These are phyloP conservation scores for Pistacia atlantica DNA, from an alignment of 345 rosid species.

Conservation along the genomic window DNA sequence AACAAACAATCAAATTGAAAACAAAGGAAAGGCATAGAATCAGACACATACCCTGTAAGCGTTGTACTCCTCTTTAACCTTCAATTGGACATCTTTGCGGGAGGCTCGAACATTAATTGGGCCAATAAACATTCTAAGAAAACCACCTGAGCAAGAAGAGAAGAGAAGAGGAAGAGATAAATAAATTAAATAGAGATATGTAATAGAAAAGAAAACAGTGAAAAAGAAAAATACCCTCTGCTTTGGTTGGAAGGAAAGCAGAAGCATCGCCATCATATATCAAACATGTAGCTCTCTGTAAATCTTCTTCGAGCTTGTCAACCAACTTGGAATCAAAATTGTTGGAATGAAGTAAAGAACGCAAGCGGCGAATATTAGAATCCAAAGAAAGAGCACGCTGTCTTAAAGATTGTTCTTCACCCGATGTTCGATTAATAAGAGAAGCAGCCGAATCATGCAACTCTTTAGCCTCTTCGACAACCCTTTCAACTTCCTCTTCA, in stretches of 20 bases:
- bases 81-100: conserved; percentile 81
- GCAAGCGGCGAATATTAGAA: conserved; percentile 70
- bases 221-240: conserved; percentile 54
- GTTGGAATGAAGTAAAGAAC: conserved; percentile 25
- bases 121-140: conserved; percentile 84
- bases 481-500: conserved; percentile 69
- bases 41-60: conserved; percentile 65
- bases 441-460: conserved; percentile 75
- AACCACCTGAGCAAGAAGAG: conserved; percentile 44
- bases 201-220: not conserved
- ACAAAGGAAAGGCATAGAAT: not conserved
- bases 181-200: not conserved
- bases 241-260: conserved; percentile 68
- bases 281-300: conserved; percentile 73
- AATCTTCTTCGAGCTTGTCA: conserved; percentile 87
- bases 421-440: conserved; percentile 48
- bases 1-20: not conserved
- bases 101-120: conserved; percentile 92
- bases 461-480: conserved; percentile 73
- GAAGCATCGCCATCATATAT: conserved; percentile 84
- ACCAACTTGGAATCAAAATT: conserved; percentile 41
- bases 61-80: conserved; percentile 98
- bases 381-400: conserved; percentile 72
- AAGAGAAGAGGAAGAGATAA: not conserved
- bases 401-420: conserved; percentile 70